Percentiles rank a stretch among this genome's conserved stretches.
Conservation (phyloP, 768 basidiomycete species). For the Suillus americanus region DNA sequence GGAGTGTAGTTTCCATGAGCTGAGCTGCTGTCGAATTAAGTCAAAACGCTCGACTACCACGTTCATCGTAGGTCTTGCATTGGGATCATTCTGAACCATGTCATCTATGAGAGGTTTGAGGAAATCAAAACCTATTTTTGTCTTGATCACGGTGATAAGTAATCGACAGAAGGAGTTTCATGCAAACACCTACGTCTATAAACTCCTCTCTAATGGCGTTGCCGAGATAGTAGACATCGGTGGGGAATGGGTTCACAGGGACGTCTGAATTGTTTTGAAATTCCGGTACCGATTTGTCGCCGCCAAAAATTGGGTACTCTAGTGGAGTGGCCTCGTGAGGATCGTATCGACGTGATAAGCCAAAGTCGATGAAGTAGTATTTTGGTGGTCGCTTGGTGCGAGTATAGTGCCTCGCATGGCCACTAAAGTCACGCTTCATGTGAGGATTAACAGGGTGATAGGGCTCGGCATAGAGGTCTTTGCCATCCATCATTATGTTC, state of each 20-base stretch:
- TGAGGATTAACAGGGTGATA: conserved; percentile 23
- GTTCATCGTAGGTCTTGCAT: conserved; percentile 21
- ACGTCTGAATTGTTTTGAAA: conserved; percentile 21
- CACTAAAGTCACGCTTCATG: conserved; percentile 19
- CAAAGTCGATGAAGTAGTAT: conserved; percentile 40
- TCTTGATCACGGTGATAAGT: background rate
- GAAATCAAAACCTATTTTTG: too few relatives aligned
- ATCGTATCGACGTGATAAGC: conserved; percentile 31
- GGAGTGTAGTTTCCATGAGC: conserved; percentile 24
- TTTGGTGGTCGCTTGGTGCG: conserved; percentile 29
- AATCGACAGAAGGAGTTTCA: background rate
- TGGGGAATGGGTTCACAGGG: conserved; percentile 39
- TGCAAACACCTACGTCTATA: conserved; percentile 22
- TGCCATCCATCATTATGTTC: conserved; percentile 35
- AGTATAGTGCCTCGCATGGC: conserved; percentile 24
- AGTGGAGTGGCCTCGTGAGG: conserved; percentile 23
- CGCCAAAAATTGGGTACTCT: conserved; percentile 35
- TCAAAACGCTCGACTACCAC: conserved; percentile 22
- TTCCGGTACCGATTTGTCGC: conserved; percentile 44
- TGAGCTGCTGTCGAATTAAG: conserved; percentile 8
- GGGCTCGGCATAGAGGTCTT: conserved; percentile 18
- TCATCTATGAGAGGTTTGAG: too few relatives aligned
- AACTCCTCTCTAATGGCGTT: conserved; percentile 37
- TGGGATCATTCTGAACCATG: conserved; percentile 25
- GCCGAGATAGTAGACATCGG: conserved; percentile 45